Conservation (phyloP, 2,329 filamentous ascomycete species). For the Penicillium sp. region DNA sequence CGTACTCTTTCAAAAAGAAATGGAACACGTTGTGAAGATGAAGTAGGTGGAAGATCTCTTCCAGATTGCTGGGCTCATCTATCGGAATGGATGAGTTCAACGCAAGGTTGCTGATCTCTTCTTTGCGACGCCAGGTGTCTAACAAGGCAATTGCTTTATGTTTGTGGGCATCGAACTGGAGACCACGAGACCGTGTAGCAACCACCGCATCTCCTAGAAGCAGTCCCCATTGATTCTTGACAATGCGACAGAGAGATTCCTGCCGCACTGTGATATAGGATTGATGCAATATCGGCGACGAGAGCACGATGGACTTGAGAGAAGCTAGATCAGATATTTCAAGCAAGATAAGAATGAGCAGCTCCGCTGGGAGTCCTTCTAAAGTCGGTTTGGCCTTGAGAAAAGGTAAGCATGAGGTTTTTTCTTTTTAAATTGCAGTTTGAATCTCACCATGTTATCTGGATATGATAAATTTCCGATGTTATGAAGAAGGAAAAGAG, state of each 20-base stretch:
- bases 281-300: slow-evolving; percentile 18
- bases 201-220: slow-evolving; percentile 18
- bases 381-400: slow-evolving; percentile 1
- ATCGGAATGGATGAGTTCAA: not conserved
- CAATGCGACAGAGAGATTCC: slow-evolving; percentile 6
- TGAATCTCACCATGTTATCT: not conserved
- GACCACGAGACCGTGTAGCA: slow-evolving; percentile 20
- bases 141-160: slow-evolving; percentile 18
- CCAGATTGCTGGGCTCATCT: slow-evolving; percentile 1
- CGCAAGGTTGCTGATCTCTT: slow-evolving; percentile 11
- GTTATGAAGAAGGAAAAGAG: not conserved
- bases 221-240: not conserved
- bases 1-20: slow-evolving; percentile 12
- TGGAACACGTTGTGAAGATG: slow-evolving; percentile 3
- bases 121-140: slow-evolving; percentile 18
- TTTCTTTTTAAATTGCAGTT: too few relatives aligned
- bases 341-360: slow-evolving; percentile 18
- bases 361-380: slow-evolving; percentile 18
- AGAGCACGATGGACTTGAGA: slow-evolving; percentile 16
- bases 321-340: slow-evolving; percentile 11
- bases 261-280: slow-evolving; percentile 13
- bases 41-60: slow-evolving; percentile 13
- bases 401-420: not conserved
- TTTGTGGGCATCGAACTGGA: slow-evolving; percentile 4
- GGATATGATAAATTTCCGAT: too few relatives aligned